Percentiles rank a stretch among this genome's conserved stretches.
phyloP scores from a whole-genome alignment of 1,139 yeast species.

The Candida sanyaensis region DNA sequence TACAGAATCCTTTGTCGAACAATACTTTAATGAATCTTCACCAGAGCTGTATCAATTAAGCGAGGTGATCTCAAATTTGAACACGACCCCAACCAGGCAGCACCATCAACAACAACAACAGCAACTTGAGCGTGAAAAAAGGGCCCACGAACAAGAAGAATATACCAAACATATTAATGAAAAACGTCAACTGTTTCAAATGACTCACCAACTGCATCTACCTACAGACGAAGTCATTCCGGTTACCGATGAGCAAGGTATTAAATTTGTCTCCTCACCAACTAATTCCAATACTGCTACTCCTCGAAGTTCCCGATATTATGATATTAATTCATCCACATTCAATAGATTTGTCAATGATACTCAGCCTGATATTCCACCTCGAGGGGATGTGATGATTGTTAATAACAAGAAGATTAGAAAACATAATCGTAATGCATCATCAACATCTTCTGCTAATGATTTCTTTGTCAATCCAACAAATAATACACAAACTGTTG shows the following conservation, averaged over 20 bases:
- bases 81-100: constrained; percentile 3
- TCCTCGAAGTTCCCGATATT: constrained; percentile 11
- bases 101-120: constrained; percentile 6
- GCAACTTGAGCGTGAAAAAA: constrained; percentile 1
- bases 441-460: constrained; percentile 8
- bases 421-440: constrained; percentile 20
- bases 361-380: constrained; percentile 34
- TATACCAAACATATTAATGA: constrained; percentile 1
- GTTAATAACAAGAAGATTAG: constrained; percentile 22
- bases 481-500: constrained; percentile 1
- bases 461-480: constrained; percentile 6
- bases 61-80: constrained; percentile 6
- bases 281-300: constrained; percentile 5
- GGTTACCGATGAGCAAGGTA: constrained; percentile 8
- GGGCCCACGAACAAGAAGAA: constrained; percentile 5
- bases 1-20: constrained; percentile 15
- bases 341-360: constrained; percentile 29
- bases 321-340: constrained; percentile 12
- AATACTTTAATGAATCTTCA: constrained; percentile 11
- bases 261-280: constrained; percentile 8
- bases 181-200: constrained; percentile 4
- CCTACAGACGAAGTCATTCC: constrained; percentile 4
- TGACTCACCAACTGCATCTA: neutral
- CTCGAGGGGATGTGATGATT: constrained; percentile 35
- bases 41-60: constrained; percentile 11